Base-by-base conservation (phyloP, 1,284 basidiomycete genomes). In the Marasmius tenuissimus region DNA sequence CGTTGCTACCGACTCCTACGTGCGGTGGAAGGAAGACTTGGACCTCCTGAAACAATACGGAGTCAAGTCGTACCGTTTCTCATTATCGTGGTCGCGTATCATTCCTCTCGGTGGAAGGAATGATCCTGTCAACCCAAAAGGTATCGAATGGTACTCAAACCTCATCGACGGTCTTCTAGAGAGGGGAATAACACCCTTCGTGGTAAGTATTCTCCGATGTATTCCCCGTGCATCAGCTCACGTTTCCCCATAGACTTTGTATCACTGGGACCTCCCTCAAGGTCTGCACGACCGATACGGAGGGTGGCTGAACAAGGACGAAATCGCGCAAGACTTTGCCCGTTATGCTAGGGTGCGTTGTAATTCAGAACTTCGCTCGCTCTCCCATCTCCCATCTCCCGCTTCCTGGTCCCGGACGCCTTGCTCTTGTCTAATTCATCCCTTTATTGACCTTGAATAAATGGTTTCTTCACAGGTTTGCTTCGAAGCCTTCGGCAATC, bases 211-310 rank as follows among this genome's bases (percentile, higher is more conserved):
- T 51, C 22, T 60, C 47, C 12, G 22, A 18, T 45, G 53, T 38
- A 57, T 18, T 16, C 38, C 6, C 35, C 12, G 4, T 9, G 16
- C n/a, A 37, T 39, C 42, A 33, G 22, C 27, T 35, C n/a, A 12
- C 6, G 18, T 59, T 16, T n/a, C 18, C 55, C 38, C 40, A n/a
- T 65, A 89, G 87, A 92, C 89, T 0, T 73, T 92, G 45, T 91
- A 91, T 72, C 89, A 92, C 71, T 92, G 89, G 90, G 91, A 93
- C 68, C 78, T 91, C 5, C 90, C 90, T 5, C 87, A 88, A 70
- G 83, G 74, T 1, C 78, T 92, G 27, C 83, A 91, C 61, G 84
- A 90, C 61, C 81, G 86, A 51, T 92, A 92, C 72, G 85, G 85
- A 22, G 90, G 90, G 2, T 92, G 89, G 87, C 74, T 91, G 60